Evolutionary conservation across 1,284 basidiomycete genomes (phyloP), one percentile per base, ranked within the genome.

Genomic region (Leccinum griseonigrum): DNA sequence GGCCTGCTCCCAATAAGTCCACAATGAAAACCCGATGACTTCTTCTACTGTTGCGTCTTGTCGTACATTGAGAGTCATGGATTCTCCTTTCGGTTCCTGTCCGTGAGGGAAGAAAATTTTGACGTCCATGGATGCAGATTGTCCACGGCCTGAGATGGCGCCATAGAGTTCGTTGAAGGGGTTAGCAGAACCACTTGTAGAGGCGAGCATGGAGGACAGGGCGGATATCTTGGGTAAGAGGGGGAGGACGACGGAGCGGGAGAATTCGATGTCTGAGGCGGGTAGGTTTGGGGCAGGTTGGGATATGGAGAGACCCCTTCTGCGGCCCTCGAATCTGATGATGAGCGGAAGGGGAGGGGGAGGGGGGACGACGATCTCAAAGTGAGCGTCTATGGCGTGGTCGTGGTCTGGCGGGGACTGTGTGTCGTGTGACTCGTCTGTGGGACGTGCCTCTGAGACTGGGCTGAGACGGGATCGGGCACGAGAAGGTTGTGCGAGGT

Each of bases 11-110:
- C 93, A 94, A 69, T 95, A 99, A 34, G 79, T 90, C 86, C 88
- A 98, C 48, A 99, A 73, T 0, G 92, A 91, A 74, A 94, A 96
- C 0, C 97, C 97, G 58, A 98, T 92, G 3, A 97, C 92, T 73
- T 99, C 97, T 74, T 99, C 97, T 16, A 98, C 89, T 0, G 90
- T 92, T 0, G 95, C 91, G 69, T 98, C 96, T 66, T 88, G 89
- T 60, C 94, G 80, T 6, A 98, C 91, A 61, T 83, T 89, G 18
- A 92, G 77, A 36, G 81, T 75, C 81, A 91, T 84, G 28, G 79
- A 71, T 56, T 83, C 81, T 2, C 83, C 84, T 29, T 68, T 76
- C 0, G 92, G 91, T 56, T 86, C 78, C 2, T 77, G 78, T 3
- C 92, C 90, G 70, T 91, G 88, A 0, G 97, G 97, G 77, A 97